Evolutionary conservation across 352 stramenopile species (phyloP).

Genomic region (Phytophthora sojae): DNA sequence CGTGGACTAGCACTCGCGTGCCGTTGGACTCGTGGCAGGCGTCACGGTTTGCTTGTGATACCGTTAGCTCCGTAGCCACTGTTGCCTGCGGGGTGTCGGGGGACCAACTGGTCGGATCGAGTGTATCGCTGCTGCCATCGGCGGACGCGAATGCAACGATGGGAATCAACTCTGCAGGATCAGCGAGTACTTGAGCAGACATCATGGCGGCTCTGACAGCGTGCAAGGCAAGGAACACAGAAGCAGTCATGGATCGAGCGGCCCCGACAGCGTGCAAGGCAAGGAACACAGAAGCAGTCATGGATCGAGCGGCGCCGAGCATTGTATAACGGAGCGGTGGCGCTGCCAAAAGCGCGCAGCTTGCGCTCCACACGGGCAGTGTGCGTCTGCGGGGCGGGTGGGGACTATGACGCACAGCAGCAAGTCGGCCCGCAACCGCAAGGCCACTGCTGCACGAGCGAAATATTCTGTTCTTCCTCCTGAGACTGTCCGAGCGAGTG

Average conservation of each 20-base stretch:
- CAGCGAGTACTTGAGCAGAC: background rate
- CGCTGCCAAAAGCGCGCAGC: background rate
- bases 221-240: background rate
- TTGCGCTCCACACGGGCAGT: background rate
- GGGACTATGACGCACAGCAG: background rate
- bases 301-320: background rate
- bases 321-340: background rate
- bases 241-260: background rate
- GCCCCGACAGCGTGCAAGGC: background rate
- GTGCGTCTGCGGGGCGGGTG: background rate
- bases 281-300: background rate
- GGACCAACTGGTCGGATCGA: slow-evolving; percentile 29
- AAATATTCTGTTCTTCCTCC: background rate
- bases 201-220: background rate
- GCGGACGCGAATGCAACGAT: slow-evolving; percentile 5
- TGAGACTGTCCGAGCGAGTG: background rate
- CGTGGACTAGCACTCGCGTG: slow-evolving; percentile 46
- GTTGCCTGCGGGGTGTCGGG: slow-evolving; percentile 21
- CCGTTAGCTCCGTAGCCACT: background rate
- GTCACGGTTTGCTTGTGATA: slow-evolving; percentile 6
- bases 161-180: slow-evolving; percentile 28
- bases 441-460: background rate
- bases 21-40: slow-evolving; percentile 17
- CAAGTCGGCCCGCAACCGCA: background rate
- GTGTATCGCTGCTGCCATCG: slow-evolving; percentile 5